Evolutionary conservation across 208 protist genomes (phyloP).

Genomic region (Trypanosoma cruzi): DNA sequence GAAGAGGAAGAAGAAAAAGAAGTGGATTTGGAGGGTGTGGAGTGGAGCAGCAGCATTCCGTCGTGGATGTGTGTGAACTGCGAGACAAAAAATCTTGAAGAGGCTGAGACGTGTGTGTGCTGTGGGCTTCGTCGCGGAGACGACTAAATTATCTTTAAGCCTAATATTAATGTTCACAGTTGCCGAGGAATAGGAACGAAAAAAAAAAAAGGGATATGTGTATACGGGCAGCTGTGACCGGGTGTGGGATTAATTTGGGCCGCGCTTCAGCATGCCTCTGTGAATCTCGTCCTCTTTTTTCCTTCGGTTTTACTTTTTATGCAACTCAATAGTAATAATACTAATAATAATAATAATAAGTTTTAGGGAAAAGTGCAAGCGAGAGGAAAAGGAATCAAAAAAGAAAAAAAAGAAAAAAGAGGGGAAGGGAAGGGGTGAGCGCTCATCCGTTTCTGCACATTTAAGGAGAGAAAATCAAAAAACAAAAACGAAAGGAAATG

Average conservation of each 20-base stretch:
- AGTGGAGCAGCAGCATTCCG: slow-evolving; percentile 10
- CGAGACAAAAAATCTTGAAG: slow-evolving; percentile 33
- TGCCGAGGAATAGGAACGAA: not conserved
- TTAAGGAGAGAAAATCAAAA: not conserved
- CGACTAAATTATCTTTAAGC: slow-evolving; percentile 10
- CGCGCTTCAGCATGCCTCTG: not conserved
- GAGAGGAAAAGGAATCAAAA: not conserved
- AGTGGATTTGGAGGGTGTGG: not conserved
- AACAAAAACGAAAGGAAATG: slow-evolving; percentile 14
- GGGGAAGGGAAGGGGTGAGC: not conserved
- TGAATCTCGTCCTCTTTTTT: not conserved
- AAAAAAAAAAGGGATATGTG: not conserved
- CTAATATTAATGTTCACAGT: not conserved
- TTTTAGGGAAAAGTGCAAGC: not conserved
- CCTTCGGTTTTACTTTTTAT: not conserved
- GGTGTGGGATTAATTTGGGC: not conserved
- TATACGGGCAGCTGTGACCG: not conserved
- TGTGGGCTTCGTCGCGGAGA: slow-evolving; percentile 25
- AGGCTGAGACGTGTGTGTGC: slow-evolving; percentile 25
- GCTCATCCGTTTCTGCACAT: not conserved
- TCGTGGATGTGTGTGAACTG: slow-evolving; percentile 37
- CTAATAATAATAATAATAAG: too few species aligned
- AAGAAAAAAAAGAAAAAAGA: slow-evolving; percentile 3
- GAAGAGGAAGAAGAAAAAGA: not conserved
- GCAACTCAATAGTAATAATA: too few species aligned